Conservation (phyloP, 2,329 filamentous ascomycete genomes). For the Fusarium napiforme region DNA sequence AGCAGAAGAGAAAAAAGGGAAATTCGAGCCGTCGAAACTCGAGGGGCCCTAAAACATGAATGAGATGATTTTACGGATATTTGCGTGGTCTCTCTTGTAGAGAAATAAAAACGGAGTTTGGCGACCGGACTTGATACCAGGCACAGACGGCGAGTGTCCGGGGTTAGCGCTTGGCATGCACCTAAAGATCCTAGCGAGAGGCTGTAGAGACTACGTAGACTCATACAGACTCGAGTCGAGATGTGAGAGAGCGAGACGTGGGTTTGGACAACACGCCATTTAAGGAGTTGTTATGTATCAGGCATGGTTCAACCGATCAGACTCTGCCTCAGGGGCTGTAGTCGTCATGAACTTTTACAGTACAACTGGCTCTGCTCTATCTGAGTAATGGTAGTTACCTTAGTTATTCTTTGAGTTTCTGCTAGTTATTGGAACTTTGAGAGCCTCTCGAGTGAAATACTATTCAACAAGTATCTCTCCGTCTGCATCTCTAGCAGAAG, state of each 20-base stretch:
- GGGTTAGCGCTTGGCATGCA: constrained; percentile 40
- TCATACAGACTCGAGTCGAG: constrained; percentile 3
- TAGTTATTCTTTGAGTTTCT: not conserved
- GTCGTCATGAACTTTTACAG: not conserved
- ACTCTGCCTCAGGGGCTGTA: not conserved
- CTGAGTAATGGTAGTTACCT: not conserved
- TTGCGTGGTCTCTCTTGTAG: not conserved
- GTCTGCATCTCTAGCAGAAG: constrained; percentile 5
- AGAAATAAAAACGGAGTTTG: constrained; percentile 31
- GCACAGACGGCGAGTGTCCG: constrained; percentile 35
- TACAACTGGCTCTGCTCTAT: not conserved
- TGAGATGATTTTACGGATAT: constrained; percentile 26
- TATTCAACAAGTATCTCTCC: not conserved
- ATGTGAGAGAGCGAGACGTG: constrained; percentile 5
- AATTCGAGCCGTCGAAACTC: constrained; percentile 13
- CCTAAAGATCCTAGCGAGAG: constrained; percentile 24
- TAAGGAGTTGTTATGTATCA: constrained; percentile 33
- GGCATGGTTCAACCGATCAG: constrained; percentile 12
- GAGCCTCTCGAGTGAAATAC: not conserved
- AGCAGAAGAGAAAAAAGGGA: not conserved
- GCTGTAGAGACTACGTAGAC: not conserved
- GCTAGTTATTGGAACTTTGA: not conserved
- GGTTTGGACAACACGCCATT: constrained; percentile 36
- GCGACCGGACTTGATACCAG: constrained; percentile 38
- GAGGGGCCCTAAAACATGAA: constrained; percentile 14